These are phyloP conservation scores for Combretum micranthum DNA, from an alignment of 345 rosid species.

Conservation along the genomic window DNA sequence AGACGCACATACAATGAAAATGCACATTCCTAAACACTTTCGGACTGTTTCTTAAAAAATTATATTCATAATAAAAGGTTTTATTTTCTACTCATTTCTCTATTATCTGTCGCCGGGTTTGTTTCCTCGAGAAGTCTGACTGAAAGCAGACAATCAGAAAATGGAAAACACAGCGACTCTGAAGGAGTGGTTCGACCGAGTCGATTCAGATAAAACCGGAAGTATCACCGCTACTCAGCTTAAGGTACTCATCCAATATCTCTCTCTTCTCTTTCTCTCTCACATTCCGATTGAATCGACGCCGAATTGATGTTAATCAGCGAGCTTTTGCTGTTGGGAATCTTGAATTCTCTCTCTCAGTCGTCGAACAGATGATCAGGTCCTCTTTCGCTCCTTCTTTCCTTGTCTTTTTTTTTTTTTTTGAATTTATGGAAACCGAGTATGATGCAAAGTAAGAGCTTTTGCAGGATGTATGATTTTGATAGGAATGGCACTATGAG, in stretches of 20 bases:
- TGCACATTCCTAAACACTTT: too few species aligned
- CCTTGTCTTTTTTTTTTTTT: not conserved
- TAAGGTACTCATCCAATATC: conserved; percentile 28
- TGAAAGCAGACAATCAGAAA: not conserved
- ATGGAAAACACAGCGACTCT: conserved; percentile 49
- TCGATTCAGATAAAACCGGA: conserved; percentile 60
- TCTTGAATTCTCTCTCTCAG: conserved; percentile 44
- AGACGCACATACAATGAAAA: too few species aligned
- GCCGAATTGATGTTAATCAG: conserved; percentile 20
- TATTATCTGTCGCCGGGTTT: too few species aligned
- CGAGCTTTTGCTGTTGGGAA: conserved; percentile 52
- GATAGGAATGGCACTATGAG: conserved; percentile 68
- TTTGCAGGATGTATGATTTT: conserved; percentile 61
- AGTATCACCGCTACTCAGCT: conserved; percentile 52
- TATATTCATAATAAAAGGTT: too few species aligned
- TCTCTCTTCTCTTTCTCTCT: not conserved
- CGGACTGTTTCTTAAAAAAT: too few species aligned
- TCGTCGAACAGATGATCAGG: conserved; percentile 74
- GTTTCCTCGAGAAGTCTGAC: too few species aligned
- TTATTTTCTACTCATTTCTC: too few species aligned
- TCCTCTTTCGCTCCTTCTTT: conserved; percentile 1
- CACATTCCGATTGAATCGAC: not conserved
- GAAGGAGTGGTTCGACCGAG: conserved; percentile 64
- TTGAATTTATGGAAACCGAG: not conserved
- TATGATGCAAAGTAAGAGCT: not conserved